phyloP scores from a whole-genome alignment of 768 basidiomycete species.

The Leccinum pellstonianum region DNA sequence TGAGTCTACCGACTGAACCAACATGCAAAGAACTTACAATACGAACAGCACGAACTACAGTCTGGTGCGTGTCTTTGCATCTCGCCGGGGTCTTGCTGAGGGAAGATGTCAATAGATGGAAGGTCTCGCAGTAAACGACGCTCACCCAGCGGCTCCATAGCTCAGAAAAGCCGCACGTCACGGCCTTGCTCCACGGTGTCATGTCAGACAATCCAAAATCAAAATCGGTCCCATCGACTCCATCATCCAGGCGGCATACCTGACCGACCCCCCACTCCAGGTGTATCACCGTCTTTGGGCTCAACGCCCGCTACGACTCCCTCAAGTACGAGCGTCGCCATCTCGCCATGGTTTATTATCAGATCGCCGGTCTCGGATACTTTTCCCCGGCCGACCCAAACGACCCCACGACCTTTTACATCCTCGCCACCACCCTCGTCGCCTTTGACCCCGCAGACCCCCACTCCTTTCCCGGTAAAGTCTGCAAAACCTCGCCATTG shows the following conservation, averaged over 20 bases:
- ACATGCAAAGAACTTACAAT: no score
- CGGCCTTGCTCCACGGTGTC: slow-evolving; percentile 63
- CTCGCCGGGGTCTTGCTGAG: slow-evolving; percentile 26
- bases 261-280: slow-evolving; percentile 29
- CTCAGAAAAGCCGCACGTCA: slow-evolving; percentile 73
- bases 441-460: slow-evolving; percentile 69
- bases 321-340: slow-evolving; percentile 68
- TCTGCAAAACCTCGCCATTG: slow-evolving; percentile 51
- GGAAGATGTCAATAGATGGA: slow-evolving; percentile 64
- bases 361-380: slow-evolving; percentile 61
- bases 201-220: slow-evolving; percentile 53
- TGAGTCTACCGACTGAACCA: no score
- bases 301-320: slow-evolving; percentile 67
- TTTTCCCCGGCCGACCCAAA: slow-evolving; percentile 57
- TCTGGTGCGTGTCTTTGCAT: slow-evolving; percentile 43
- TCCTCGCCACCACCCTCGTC: slow-evolving; percentile 62
- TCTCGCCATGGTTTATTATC: slow-evolving; percentile 33
- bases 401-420: slow-evolving; percentile 66
- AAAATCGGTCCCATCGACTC: slow-evolving; percentile 56
- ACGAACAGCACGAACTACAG: slow-evolving; percentile 61
- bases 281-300: slow-evolving; percentile 50
- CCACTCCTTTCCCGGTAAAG: slow-evolving; percentile 40
- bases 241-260: slow-evolving; percentile 47
- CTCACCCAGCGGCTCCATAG: slow-evolving; percentile 78
- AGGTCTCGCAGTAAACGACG: slow-evolving; percentile 70